Conservation (phyloP, 305 asterid genomes). For the Euphrasia arctica region DNA sequence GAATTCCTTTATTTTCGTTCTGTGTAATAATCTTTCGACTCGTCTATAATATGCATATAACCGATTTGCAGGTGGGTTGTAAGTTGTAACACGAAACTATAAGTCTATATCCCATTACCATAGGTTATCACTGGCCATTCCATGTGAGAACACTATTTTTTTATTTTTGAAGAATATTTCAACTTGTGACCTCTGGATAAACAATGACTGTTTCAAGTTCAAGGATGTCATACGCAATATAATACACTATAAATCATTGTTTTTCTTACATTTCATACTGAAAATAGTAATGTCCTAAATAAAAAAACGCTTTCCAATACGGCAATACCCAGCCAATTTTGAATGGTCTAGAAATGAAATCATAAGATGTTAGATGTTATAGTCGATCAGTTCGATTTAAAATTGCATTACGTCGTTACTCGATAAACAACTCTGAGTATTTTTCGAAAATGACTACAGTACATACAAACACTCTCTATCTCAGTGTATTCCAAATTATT, state of each 20-base stretch:
- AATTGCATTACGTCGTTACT: too few species aligned
- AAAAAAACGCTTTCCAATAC: not conserved
- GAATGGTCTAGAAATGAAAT: too few species aligned
- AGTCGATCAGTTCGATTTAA: too few species aligned
- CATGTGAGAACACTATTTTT: not conserved
- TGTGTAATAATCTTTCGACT: slow-evolving; percentile 1
- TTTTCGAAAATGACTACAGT: too few species aligned
- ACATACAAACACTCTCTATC: too few species aligned
- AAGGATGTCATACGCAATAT: not conserved
- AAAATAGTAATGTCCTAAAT: not conserved
- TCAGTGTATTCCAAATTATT: not conserved
- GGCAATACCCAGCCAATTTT: too few species aligned
- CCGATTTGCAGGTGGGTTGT: too few species aligned
- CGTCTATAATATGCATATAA: not conserved
- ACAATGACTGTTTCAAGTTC: too few species aligned
- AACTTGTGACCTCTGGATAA: not conserved
- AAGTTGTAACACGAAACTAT: too few species aligned
- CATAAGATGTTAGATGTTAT: too few species aligned
- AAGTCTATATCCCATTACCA: too few species aligned
- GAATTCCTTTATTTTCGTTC: slow-evolving; percentile 8
- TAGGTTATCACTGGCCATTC: not conserved
- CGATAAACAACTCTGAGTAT: too few species aligned
- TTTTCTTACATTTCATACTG: not conserved
- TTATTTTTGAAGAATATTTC: not conserved
- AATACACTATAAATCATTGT: not conserved